Evolutionary conservation across 1,139 yeast genomes (phyloP), one percentile per base, ranked within the genome.

Genomic region (Arxiozyma slooffiae): DNA sequence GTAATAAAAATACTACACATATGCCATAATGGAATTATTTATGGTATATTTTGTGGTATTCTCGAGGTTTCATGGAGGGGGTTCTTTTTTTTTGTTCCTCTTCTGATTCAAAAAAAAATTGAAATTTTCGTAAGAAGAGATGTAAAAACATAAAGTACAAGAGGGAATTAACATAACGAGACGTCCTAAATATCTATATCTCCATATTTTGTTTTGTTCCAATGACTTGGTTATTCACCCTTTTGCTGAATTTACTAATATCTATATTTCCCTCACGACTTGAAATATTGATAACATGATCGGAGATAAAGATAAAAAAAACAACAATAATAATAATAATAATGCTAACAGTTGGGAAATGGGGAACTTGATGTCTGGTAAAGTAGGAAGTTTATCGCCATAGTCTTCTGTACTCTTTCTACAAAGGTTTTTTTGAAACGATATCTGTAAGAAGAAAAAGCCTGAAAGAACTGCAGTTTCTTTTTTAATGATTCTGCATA

Each of bases 331-430:
- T 37, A 54, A 61, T 44, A 30, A 30, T 17, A 41, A 26, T 16
- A 23, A 41, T 24, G 30, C 26, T 7, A 16, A 60, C 44, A 41
- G 18, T 17, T 41, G 44, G 46, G 60, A 57, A 45, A 61, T 70
- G 4, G 71, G 71, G 11, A 67, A 64, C 52, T 46, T 67, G 43
- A 72, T 69, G 7, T 56, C 67, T 41, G 66, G 70, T 44, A 67
- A 67, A 50, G 67, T 67, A 34, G 67, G 66, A 1, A 57, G 66
- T 2, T 69, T 59, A 49, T 68, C 69, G 4, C 66, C 68, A 11
- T 69, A 72, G 73, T 72, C 73, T 1, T 70, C 70, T 1, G 68
- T 67, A 3, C 64, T 67, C 7, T 61, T 66, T 37, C 70, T 71
- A 7, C 67, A 63, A 46, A 54, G 64, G 34, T 51, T 62, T 34